Conservation (phyloP, 177 flowering plant species). For the Vitis hybrid region DNA sequence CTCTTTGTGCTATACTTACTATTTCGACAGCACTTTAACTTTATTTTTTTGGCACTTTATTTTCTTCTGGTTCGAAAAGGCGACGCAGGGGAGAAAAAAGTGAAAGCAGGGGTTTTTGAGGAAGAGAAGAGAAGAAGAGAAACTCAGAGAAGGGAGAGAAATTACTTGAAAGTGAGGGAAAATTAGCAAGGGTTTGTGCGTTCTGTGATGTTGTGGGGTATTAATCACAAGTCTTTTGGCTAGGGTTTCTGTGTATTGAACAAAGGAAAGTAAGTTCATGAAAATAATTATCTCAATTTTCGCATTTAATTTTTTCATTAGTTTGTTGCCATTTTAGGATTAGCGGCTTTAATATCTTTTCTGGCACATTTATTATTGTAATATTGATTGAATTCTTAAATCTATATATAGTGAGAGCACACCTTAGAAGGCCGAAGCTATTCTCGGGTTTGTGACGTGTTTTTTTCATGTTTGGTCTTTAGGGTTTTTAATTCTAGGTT, state of each 20-base stretch:
- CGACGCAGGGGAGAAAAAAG: slow-evolving; percentile 8
- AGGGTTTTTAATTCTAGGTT: slow-evolving; percentile 19
- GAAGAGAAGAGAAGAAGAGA: slow-evolving; percentile 7
- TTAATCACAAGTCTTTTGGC: not conserved
- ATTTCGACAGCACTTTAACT: not conserved
- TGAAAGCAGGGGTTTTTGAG: slow-evolving; percentile 19
- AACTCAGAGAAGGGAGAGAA: slow-evolving; percentile 2
- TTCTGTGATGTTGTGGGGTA: too few relatives aligned
- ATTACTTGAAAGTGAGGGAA: not conserved
- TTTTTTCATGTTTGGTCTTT: not conserved
- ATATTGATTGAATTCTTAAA: not conserved
- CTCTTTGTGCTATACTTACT: too few relatives aligned
- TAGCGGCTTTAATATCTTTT: slow-evolving; percentile 8
- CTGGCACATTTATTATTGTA: slow-evolving; percentile 8
- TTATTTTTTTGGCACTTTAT: not conserved
- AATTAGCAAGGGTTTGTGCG: not conserved
- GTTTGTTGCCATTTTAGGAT: slow-evolving; percentile 2
- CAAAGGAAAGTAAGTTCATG: slow-evolving; percentile 12
- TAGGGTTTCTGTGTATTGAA: slow-evolving; percentile 23
- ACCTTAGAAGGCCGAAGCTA: not conserved
- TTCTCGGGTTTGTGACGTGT: slow-evolving; percentile 9
- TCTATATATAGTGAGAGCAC: not conserved
- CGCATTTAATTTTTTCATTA: not conserved
- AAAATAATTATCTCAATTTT: not conserved
- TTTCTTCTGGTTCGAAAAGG: slow-evolving; percentile 17